These are phyloP conservation scores for Nakazawaea siamensis DNA, from an alignment of 805 yeast genomes.

Conservation along the genomic window DNA sequence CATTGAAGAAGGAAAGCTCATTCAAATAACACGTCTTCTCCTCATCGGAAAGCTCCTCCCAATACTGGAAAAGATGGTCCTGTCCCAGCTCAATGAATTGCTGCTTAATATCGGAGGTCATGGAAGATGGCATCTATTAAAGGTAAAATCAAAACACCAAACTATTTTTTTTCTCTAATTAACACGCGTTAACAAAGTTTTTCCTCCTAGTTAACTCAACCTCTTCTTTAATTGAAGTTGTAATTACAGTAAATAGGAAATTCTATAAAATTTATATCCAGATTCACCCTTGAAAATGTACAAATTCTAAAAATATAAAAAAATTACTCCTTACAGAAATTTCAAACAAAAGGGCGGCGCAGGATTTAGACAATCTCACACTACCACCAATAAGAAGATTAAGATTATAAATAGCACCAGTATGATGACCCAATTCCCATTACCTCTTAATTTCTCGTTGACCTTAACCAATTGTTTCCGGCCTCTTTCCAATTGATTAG, in stretches of 20 bases:
- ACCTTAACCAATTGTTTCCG: constrained; percentile 29
- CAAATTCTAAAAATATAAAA: too few relatives aligned
- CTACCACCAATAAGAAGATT: constrained; percentile 31
- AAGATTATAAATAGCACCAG: constrained; percentile 33
- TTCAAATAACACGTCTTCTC: constrained; percentile 28
- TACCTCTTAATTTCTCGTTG: constrained; percentile 32
- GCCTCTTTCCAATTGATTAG: constrained; percentile 32
- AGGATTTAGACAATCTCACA: too few relatives aligned
- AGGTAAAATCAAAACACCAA: too few relatives aligned
- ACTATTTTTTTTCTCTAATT: too few relatives aligned
- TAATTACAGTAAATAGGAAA: too few relatives aligned
- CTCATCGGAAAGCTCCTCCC: constrained; percentile 27
- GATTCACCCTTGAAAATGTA: too few relatives aligned
- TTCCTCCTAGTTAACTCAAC: too few relatives aligned
- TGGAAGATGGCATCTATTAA: constrained; percentile 9
- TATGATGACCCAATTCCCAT: constrained; percentile 43
- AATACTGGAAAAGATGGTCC: constrained; percentile 41
- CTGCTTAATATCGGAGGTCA: constrained; percentile 15
- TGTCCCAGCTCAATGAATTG: constrained; percentile 40
- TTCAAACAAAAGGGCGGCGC: too few relatives aligned
- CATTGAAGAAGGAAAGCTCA: constrained; percentile 32
- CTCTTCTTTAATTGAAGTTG: too few relatives aligned
- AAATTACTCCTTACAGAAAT: too few relatives aligned
- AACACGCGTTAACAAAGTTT: background rate
- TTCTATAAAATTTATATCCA: too few relatives aligned